Conservation (phyloP, 2,329 filamentous ascomycete species). For the Penicillium sp. region DNA sequence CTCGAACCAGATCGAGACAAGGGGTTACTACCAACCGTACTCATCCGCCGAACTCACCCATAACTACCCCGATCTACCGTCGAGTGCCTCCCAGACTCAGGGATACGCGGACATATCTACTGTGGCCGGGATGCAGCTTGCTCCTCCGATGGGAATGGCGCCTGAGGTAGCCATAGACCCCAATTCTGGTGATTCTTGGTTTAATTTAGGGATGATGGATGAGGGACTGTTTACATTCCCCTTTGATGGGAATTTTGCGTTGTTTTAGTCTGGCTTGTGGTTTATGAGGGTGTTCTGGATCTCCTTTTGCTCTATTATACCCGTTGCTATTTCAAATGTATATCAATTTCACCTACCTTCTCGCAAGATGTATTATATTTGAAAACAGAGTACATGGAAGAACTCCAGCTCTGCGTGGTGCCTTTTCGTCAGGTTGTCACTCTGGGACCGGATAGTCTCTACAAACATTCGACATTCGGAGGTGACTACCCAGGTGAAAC, state of each 20-base stretch:
- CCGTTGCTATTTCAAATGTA: background rate
- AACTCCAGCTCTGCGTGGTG: too few species aligned
- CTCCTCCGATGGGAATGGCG: constrained; percentile 21
- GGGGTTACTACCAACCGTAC: constrained; percentile 12
- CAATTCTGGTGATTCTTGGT: constrained; percentile 29
- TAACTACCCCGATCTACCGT: constrained; percentile 3
- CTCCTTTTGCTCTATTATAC: background rate
- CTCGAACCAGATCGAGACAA: constrained; percentile 2
- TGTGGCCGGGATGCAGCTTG: constrained; percentile 15
- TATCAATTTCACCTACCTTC: background rate
- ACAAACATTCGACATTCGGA: too few species aligned
- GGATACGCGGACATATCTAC: constrained; percentile 21
- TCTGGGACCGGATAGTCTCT: too few species aligned
- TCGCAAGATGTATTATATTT: background rate
- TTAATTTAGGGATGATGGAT: constrained; percentile 34
- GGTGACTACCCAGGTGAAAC: too few species aligned
- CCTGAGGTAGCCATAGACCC: constrained; percentile 29
- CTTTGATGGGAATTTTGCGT: constrained; percentile 22
- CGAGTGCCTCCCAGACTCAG: constrained; percentile 2
- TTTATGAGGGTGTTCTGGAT: background rate
- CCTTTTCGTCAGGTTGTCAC: background rate
- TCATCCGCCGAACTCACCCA: constrained; percentile 10
- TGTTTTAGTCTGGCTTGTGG: constrained; percentile 17
- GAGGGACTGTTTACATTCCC: constrained; percentile 33
- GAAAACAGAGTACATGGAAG: background rate